Conservation (phyloP, 306 rosid genomes). For the Lablab purpureus region DNA sequence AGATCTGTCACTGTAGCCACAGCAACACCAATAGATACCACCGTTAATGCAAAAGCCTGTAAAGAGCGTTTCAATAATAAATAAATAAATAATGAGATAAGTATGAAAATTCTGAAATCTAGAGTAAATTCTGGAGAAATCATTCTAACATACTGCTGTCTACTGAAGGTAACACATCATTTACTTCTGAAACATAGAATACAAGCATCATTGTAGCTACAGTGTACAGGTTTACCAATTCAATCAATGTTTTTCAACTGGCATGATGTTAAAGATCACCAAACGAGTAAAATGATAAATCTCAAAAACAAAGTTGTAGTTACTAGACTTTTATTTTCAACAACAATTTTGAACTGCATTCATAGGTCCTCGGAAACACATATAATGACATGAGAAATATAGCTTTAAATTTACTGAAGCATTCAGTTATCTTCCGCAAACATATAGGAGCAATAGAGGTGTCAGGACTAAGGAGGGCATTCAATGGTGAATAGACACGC, state of each 20-base stretch:
- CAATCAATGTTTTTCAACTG: background rate
- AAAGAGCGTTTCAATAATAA: constrained; percentile 29
- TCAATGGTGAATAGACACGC: constrained; percentile 12
- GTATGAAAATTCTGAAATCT: constrained; percentile 7
- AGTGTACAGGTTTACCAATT: constrained; percentile 6
- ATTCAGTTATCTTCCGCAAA: constrained; percentile 11
- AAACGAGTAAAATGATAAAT: background rate
- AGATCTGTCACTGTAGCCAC: constrained; percentile 87
- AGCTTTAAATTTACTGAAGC: background rate
- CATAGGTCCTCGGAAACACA: background rate
- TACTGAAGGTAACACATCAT: background rate
- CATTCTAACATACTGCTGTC: background rate
- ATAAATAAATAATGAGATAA: background rate
- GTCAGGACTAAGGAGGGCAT: background rate
- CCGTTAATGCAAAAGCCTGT: constrained; percentile 74
- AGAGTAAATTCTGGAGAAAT: constrained; percentile 12
- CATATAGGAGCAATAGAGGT: background rate
- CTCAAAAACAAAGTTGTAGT: background rate
- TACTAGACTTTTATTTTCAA: constrained; percentile 1
- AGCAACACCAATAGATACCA: constrained; percentile 83
- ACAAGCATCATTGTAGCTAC: background rate
- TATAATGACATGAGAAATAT: constrained; percentile 25
- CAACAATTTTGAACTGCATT: constrained; percentile 18
- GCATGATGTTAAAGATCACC: constrained; percentile 20
- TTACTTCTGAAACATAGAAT: background rate